These are phyloP conservation scores for Carex arenaria DNA, from an alignment of 202 grass and related monocot genomes.

Conservation along the genomic window DNA sequence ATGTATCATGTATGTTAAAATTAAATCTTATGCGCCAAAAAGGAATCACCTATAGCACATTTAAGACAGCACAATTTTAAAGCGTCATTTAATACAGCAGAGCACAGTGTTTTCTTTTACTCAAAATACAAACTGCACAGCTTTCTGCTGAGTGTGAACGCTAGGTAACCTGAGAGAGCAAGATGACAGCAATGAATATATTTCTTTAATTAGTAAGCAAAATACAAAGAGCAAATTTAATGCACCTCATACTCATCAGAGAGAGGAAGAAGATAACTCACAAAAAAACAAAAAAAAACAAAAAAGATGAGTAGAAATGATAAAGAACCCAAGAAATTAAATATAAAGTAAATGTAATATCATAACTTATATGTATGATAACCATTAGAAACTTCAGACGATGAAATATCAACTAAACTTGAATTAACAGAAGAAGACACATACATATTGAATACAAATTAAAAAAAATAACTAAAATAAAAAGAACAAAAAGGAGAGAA, in stretches of 20 bases:
- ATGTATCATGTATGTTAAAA: not conserved
- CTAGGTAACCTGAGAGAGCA: conserved; percentile 26
- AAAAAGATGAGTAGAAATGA: not conserved
- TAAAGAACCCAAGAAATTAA: not conserved
- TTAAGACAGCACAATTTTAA: not conserved
- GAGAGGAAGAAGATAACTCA: not conserved
- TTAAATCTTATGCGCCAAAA: not conserved
- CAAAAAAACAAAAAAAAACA: not conserved
- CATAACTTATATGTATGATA: not conserved
- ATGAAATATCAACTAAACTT: not conserved
- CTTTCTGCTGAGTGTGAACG: conserved; percentile 15
- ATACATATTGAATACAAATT: not conserved
- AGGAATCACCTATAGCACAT: no score
- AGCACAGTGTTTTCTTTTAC: not conserved
- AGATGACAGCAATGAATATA: conserved; percentile 6
- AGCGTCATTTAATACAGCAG: conserved; percentile 15
- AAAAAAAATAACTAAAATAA: not conserved
- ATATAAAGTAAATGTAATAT: not conserved
- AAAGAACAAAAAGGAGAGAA: not conserved
- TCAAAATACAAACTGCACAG: not conserved
- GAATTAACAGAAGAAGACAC: conserved; percentile 1
- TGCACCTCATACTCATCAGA: conserved; percentile 7
- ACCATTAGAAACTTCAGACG: not conserved
- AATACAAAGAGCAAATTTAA: conserved; percentile 11
- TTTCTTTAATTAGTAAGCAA: not conserved